Evolutionary conservation across 345 rosid genomes (phyloP), one percentile per base, ranked within the genome.

Genomic region (Clausena lansium): DNA sequence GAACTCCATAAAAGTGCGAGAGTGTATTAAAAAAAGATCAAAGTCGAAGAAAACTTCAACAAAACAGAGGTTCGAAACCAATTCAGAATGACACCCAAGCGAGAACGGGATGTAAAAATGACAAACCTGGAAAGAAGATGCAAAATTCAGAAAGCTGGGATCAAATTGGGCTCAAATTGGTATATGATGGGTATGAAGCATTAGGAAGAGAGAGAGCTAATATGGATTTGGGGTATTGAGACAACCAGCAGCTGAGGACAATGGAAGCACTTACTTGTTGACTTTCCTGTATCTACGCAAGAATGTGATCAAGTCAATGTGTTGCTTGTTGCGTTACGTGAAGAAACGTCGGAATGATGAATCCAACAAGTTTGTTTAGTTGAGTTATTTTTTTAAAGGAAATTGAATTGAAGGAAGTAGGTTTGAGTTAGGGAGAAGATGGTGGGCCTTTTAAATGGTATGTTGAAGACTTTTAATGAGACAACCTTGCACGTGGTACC

Each of bases 351-450:
- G 50, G 50, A 52, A 52, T 52, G 24, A 57, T 22, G 65, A 35
- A 24, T 14, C 13, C 58, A 52, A 52, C 20, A 52, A 52, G 3
- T 41, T 17, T 27, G 67, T 54, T 15, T 17, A 28, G 71, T 54
- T 60, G 57, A 55, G 77, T 78, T 71, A 41, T 36, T 83, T 75
- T 52, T 39, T 15, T 4, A 17, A 81, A 83, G 80, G 61, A 76
- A 71, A 41, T 11, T 28, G 24, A 0, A 58, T 19, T 79, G 39
- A 77, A 75, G 45, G 68, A 35, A 86, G 82, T 89, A 88, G 95
- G 95, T 91, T 77, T 63, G 89, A 83, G 91, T 85, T 85, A 85
- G 92, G 78, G 84, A n/a, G 73, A 78, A 79, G 82, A 78, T 78
- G 86, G 83, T 78, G 88, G 89, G 83, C n/a, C 61, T 70, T 75